Evolutionary conservation across 495 filamentous ascomycete species (phyloP).

Genomic region (Penicillium coprophilum): DNA sequence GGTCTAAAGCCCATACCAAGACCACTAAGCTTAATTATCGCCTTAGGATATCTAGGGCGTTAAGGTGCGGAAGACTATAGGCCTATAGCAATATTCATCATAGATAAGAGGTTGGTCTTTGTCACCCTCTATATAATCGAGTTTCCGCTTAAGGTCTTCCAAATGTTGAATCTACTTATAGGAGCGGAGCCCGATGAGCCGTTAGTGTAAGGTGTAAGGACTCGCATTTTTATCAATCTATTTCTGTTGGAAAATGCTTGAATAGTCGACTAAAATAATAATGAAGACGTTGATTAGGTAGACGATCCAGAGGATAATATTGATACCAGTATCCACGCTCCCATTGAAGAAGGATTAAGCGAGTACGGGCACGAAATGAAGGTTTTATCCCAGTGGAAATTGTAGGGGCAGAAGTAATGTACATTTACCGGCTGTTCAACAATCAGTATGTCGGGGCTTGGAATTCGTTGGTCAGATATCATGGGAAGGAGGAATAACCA

Average conservation of each 20-base stretch:
- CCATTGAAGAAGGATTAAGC: background rate
- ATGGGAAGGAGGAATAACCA: background rate
- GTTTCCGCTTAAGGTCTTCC: background rate
- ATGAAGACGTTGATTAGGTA: background rate
- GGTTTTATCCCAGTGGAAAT: background rate
- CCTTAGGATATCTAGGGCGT: too few species aligned
- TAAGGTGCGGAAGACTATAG: constrained; percentile 1
- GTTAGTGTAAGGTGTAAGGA: background rate
- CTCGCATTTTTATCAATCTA: background rate
- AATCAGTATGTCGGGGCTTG: background rate
- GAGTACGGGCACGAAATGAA: background rate
- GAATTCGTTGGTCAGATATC: background rate
- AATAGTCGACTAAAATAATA: background rate
- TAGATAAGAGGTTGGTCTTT: background rate
- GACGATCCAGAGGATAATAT: background rate
- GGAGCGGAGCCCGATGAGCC: background rate
- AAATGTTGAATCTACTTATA: background rate
- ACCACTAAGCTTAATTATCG: background rate
- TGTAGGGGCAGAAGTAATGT: background rate
- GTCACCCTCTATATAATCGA: background rate
- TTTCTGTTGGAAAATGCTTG: background rate
- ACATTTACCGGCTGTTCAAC: background rate
- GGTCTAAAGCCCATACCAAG: too few species aligned
- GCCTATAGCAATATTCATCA: background rate
- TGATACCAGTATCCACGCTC: background rate